These are phyloP conservation scores for Cornus controversa DNA, from an alignment of 148 eudicot genomes.

Conservation along the genomic window DNA sequence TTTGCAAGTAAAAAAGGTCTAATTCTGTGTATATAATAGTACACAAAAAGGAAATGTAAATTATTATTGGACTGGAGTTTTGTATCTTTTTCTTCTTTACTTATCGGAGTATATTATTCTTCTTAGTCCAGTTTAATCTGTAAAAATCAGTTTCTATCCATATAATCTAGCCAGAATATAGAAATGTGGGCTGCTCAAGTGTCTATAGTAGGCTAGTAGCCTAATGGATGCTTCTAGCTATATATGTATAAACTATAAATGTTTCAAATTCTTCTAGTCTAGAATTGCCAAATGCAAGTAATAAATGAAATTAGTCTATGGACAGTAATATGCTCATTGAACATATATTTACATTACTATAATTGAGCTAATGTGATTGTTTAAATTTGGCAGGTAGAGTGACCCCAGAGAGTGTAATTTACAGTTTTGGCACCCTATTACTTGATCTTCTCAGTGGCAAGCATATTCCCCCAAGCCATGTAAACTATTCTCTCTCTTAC, in stretches of 20 bases:
- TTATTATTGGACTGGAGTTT: not conserved
- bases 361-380: conserved; percentile 19
- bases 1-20: not conserved
- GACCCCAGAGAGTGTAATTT: conserved; percentile 70
- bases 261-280: not conserved
- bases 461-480: conserved; percentile 89
- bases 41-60: not conserved
- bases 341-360: not conserved
- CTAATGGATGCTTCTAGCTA: not conserved
- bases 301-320: not conserved
- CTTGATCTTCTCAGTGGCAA: conserved; percentile 87
- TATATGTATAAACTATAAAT: not conserved
- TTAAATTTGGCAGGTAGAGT: conserved; percentile 65
- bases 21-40: not conserved
- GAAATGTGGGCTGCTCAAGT: not conserved
- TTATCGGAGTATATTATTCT: not conserved
- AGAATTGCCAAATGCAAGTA: not conserved
- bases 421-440: conserved; percentile 79
- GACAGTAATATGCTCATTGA: not conserved
- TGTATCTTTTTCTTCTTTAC: not conserved
- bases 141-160: not conserved
- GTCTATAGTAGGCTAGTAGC: not conserved
- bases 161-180: not conserved
- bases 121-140: not conserved
- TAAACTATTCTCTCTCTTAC: conserved; percentile 24